Percentiles rank a stretch among this genome's conserved stretches.
These are phyloP conservation scores for Venturia nashicola DNA, from an alignment of 2,329 filamentous ascomycete species.

Conservation along the genomic window DNA sequence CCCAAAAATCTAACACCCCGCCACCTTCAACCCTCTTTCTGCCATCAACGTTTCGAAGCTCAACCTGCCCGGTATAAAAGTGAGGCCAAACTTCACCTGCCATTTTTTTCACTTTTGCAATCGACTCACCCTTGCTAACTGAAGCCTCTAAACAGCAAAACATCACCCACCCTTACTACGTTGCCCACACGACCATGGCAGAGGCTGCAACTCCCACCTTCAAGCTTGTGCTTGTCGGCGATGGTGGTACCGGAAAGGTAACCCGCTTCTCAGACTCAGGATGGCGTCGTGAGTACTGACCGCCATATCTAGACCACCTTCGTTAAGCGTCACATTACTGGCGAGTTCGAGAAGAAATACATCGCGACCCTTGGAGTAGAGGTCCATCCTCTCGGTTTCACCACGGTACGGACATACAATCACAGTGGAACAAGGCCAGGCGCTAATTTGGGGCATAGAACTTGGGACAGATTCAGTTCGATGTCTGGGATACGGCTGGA, in stretches of 20 bases:
- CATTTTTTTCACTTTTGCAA: background rate
- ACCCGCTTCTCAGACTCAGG: background rate
- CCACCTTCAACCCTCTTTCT: background rate
- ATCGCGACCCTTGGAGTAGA: constrained; percentile 99
- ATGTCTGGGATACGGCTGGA: constrained; percentile 97
- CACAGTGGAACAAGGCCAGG: background rate
- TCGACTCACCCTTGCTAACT: background rate
- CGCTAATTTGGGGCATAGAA: constrained; percentile 42
- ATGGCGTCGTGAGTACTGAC: constrained; percentile 8
- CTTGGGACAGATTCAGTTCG: constrained; percentile 93
- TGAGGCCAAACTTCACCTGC: background rate
- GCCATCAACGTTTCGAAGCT: background rate
- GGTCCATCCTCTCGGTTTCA: constrained; percentile 96
- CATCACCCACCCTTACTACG: background rate
- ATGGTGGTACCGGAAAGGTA: constrained; percentile 99
- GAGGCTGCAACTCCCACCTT: constrained; percentile 66
- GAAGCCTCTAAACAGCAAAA: background rate
- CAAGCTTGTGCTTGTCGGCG: constrained; percentile 99
- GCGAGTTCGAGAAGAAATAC: constrained; percentile 99
- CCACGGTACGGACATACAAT: constrained; percentile 59
- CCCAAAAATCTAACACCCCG: background rate
- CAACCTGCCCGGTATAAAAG: background rate
- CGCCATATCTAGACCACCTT: constrained; percentile 70
- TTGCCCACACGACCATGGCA: constrained; percentile 44
- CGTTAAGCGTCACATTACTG: constrained; percentile 99